Evolutionary conservation across 805 yeast genomes (phyloP), one percentile per base, ranked within the genome.

Genomic region (Pichia deserticola): DNA sequence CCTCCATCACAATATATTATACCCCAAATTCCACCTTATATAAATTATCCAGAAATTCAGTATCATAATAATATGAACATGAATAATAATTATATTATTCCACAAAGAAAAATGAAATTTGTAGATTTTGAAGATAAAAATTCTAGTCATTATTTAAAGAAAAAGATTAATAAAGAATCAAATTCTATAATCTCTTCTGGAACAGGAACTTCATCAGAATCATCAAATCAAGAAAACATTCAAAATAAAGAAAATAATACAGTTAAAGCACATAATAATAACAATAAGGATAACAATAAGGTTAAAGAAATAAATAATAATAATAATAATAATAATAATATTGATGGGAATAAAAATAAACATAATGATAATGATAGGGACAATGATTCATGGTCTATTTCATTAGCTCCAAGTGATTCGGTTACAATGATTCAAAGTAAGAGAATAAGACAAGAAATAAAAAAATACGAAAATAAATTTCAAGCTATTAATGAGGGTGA

Each of bases 391-490:
- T 49, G 47, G 47, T 38, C 45, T 7, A 44, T 42, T 9, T 46
- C 52, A 0, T 35, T 50, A 20, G 40, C 49, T 10, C 55, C 60
- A 40, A 50, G 54, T 42, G 53, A 57, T 48, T 54, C 60, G 2
- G 54, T 53, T 20, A 48, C 56, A 12, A 46, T 47, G 45, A 51
- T 51, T 29, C 40, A 42, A 42, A 35, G 35, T 9, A 53, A 49
- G 32, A 28, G 46, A 9, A 49, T 6, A 12, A 36, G 37, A 7
- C 27, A 30, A 20, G 36, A 5, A 10, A 12, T 12, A 5, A 15
- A 27, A 10, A 25, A 40, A 35, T 36, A 36, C 36, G 6, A 35
- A 7, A 36, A 29, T 33, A 29, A 44, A 13, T 35, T 49, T 20
- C 12, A 30, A 12, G 13, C 39, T 9, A 27, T 49, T 10, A 12